Conservation (phyloP, 257 asterid genomes). For the Orobanche coerulescens region DNA sequence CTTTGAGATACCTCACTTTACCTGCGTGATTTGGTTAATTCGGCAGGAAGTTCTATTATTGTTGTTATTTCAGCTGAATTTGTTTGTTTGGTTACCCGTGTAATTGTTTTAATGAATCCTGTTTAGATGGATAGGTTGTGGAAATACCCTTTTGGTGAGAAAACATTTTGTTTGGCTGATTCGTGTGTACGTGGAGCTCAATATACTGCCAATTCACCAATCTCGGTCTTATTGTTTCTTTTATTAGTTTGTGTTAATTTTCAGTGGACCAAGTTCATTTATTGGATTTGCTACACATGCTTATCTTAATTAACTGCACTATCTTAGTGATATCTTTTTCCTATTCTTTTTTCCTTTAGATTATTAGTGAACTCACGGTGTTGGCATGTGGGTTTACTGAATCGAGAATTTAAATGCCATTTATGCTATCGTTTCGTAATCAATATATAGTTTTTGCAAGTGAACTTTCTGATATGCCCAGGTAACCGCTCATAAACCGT, state of each 20-base stretch:
- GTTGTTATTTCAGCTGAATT: slow-evolving; percentile 3
- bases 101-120: slow-evolving; percentile 7
- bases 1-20: slow-evolving; percentile 7
- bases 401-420: no score
- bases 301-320: not conserved
- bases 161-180: not conserved
- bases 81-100: not conserved
- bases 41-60: not conserved
- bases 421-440: no score
- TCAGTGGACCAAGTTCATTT: not conserved
- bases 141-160: slow-evolving; percentile 10
- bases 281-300: not conserved
- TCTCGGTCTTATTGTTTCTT: not conserved
- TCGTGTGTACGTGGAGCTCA: slow-evolving; percentile 17
- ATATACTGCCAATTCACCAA: not conserved
- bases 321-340: not conserved
- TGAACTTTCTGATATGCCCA: no score
- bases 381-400: not conserved
- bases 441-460: not conserved
- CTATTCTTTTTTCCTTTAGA: no score
- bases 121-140: not conserved
- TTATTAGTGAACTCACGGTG: no score
- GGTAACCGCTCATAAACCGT: no score
- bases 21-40: slow-evolving; percentile 19
- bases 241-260: not conserved